Base-by-base conservation (phyloP, 192 early-diverging fungal species). In the Chytriomyces sp. region DNA sequence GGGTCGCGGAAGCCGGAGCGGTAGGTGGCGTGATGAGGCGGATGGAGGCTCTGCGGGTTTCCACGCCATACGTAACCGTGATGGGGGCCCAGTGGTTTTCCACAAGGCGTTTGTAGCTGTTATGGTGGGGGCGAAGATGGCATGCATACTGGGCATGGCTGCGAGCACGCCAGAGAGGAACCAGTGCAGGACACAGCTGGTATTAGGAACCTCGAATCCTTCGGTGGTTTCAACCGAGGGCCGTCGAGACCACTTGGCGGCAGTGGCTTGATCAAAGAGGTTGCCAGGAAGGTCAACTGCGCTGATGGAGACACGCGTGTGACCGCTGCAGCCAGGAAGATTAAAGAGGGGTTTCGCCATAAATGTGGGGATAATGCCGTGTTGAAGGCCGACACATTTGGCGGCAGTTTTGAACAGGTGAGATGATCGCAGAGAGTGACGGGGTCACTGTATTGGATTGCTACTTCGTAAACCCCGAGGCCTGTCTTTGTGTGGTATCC, bases 1-100 rank as follows among this genome's bases (percentile, higher is more conserved):
- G 85, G 0, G 90, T 90, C 8, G 89, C 82, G 41, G 77, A 77
- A 12, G 86, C 32, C 12, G 91, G 83, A 52, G 84, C 86, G n/a
- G 85, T 84, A 3, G 92, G 90, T n/a, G 92, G 91, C 3, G 78
- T 78, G 61, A 94, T 93, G 52, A 92, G 75, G 28, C 93, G 89
- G 52, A 94, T 82, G 25, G 93, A 87, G 0, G 89, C 76, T 1
- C 81, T 82, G 33, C 93, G 81, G 56, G 87, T 88, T 60, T 93
- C 91, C 39, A 91, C 80, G 26, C 93, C 91, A 85, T 92, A 94
- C 2, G 89, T 89, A 41, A 91, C 86, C 6, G 87, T 92, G 1
- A 92, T 81, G 0, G 93, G 93, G 28, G 93, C 93, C 93, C 93
- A 94, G 67, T 87, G 91, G 76, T 90, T 91, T 77, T 89, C 90